Evolutionary conservation across 1,139 yeast species (phyloP).

Genomic region (Taiozyma onychis): DNA sequence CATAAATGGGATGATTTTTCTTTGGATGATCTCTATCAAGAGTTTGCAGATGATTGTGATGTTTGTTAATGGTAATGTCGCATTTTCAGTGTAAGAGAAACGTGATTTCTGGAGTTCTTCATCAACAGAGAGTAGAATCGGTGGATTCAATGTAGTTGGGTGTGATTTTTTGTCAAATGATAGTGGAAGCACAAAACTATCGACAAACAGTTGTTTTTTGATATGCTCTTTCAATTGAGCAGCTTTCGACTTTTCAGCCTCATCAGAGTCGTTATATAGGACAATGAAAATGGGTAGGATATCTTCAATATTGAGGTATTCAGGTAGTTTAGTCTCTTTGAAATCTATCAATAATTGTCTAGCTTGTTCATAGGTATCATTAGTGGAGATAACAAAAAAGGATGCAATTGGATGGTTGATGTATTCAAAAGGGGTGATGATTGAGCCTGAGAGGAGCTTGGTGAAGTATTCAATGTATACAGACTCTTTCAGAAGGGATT

Average conservation of each 20-base stretch:
- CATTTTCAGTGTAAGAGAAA: slow-evolving; percentile 7
- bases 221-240: slow-evolving; percentile 27
- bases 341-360: slow-evolving; percentile 46
- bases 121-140: slow-evolving; percentile 43
- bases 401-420: slow-evolving; percentile 88
- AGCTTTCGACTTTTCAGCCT: slow-evolving; percentile 25
- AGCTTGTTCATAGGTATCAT: slow-evolving; percentile 40
- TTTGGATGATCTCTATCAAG: slow-evolving; percentile 50
- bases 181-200: slow-evolving; percentile 28
- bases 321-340: slow-evolving; percentile 43
- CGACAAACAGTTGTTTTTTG: slow-evolving; percentile 32
- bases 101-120: slow-evolving; percentile 40
- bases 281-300: slow-evolving; percentile 39
- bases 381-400: slow-evolving; percentile 47
- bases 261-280: slow-evolving; percentile 25
- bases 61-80: slow-evolving; percentile 26
- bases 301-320: slow-evolving; percentile 53
- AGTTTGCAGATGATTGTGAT: slow-evolving; percentile 36
- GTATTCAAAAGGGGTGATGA: slow-evolving; percentile 76
- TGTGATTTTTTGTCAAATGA: slow-evolving; percentile 13
- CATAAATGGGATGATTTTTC: slow-evolving; percentile 70
- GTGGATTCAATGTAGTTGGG: slow-evolving; percentile 28
- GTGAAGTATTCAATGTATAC: slow-evolving; percentile 58
- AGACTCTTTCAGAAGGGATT: slow-evolving; percentile 32
- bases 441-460: slow-evolving; percentile 54